These are phyloP conservation scores for Pythium rishiriense DNA, from an alignment of 352 stramenopile genomes.

Conservation along the genomic window DNA sequence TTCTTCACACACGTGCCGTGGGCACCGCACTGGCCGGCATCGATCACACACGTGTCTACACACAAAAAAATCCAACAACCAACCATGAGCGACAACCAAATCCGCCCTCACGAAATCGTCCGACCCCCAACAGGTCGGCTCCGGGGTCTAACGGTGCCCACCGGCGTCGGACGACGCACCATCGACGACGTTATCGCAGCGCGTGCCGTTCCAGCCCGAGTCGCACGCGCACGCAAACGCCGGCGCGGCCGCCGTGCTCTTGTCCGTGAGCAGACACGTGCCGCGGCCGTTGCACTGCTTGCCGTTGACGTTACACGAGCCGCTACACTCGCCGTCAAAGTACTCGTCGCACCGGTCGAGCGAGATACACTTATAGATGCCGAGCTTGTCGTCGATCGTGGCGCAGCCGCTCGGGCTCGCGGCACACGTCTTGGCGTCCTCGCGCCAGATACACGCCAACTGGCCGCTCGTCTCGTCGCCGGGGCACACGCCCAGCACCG, in stretches of 20 bases:
- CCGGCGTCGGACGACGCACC: too few species aligned
- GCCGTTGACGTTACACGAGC: slow-evolving; percentile 28
- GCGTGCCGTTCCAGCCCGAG: slow-evolving; percentile 66
- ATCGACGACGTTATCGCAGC: slow-evolving; percentile 58
- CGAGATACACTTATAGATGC: slow-evolving; percentile 84
- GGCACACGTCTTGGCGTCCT: slow-evolving; percentile 28
- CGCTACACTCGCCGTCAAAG: slow-evolving; percentile 55
- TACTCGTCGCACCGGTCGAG: slow-evolving; percentile 75
- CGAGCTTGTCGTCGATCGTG: slow-evolving; percentile 31
- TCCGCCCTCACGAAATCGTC: not conserved
- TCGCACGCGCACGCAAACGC: slow-evolving; percentile 67
- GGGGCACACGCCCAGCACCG: slow-evolving; percentile 53
- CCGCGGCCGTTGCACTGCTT: slow-evolving; percentile 73
- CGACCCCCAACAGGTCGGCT: not conserved
- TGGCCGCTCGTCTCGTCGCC: slow-evolving; percentile 56
- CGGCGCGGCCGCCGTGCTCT: slow-evolving; percentile 30
- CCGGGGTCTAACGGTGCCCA: too few species aligned
- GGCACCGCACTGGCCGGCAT: slow-evolving; percentile 44
- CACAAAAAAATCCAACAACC: not conserved
- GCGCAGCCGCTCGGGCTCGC: slow-evolving; percentile 28
- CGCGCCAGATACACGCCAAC: slow-evolving; percentile 65
- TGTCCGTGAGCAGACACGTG: slow-evolving; percentile 44
- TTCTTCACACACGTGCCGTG: slow-evolving; percentile 46
- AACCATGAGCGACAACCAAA: not conserved
- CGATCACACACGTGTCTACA: slow-evolving; percentile 41